phyloP scores from a whole-genome alignment of 75 land plant species.

The Adiantum capillusveneris region DNA sequence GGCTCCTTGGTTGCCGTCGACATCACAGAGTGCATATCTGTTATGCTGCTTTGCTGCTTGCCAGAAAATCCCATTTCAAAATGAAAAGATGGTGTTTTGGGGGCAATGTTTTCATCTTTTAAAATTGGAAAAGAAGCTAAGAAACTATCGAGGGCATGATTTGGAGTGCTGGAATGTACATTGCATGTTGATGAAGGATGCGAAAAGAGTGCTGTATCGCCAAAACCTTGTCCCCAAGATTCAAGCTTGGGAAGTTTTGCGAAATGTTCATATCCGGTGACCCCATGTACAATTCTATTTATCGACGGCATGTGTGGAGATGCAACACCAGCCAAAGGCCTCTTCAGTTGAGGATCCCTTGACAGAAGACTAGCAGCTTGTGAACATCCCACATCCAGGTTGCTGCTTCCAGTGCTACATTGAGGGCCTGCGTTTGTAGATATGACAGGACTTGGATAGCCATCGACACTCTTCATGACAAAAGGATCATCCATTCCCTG shows the following conservation, averaged over 20 bases:
- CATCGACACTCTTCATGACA: conserved; percentile 10
- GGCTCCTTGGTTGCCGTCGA: not conserved
- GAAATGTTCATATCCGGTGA: no score
- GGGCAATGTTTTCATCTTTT: not conserved
- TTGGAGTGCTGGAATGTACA: not conserved
- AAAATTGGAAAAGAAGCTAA: not conserved
- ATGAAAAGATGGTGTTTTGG: not conserved
- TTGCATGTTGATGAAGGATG: not conserved
- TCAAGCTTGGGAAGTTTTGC: not conserved
- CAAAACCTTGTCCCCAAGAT: not conserved
- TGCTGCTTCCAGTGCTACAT: not conserved
- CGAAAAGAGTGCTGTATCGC: not conserved
- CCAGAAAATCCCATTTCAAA: not conserved
- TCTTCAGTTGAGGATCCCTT: no score
- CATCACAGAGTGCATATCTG: not conserved
- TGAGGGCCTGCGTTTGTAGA: not conserved
- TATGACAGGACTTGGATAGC: not conserved
- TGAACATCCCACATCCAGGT: not conserved
- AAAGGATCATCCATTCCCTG: conserved; percentile 33
- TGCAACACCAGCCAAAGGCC: no score
- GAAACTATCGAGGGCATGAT: not conserved
- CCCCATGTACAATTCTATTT: no score
- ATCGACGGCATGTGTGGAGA: no score
- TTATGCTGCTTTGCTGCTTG: not conserved
- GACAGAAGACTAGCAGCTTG: no score